These are phyloP conservation scores for Erigeron philadelphicus DNA, from an alignment of 140 eudicot genomes.

Conservation along the genomic window DNA sequence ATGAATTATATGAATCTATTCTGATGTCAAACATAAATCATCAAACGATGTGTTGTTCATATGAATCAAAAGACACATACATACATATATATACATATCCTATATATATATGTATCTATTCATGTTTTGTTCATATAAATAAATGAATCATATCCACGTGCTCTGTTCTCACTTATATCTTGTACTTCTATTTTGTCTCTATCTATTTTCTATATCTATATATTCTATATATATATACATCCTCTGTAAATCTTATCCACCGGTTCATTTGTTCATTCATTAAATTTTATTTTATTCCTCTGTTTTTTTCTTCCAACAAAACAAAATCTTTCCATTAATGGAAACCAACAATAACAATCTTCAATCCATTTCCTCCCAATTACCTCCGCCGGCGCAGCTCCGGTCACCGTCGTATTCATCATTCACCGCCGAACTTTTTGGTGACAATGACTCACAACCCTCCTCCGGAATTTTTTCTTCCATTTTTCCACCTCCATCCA, in stretches of 20 bases:
- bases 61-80: too few species aligned
- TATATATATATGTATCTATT: background rate
- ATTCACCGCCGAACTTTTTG: slow-evolving; percentile 46
- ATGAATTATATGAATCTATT: too few species aligned
- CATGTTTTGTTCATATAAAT: background rate
- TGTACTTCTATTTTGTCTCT: slow-evolving; percentile 11
- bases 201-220: background rate
- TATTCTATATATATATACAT: too few species aligned
- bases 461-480: slow-evolving; percentile 53
- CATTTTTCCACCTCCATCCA: slow-evolving; percentile 45
- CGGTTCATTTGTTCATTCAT: background rate
- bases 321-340: slow-evolving; percentile 20
- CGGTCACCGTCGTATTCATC: slow-evolving; percentile 22
- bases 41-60: background rate
- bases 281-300: background rate
- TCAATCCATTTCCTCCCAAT: slow-evolving; percentile 24
- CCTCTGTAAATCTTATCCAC: background rate
- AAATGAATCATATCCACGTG: slow-evolving; percentile 2
- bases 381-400: background rate
- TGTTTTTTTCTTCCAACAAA: slow-evolving; percentile 1
- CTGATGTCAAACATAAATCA: background rate
- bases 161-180: background rate
- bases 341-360: slow-evolving; percentile 36
- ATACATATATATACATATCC: too few species aligned
- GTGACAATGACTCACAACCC: slow-evolving; percentile 34